These are phyloP conservation scores for Aspergillus biplanus DNA, from an alignment of 495 filamentous ascomycete genomes.

Conservation along the genomic window DNA sequence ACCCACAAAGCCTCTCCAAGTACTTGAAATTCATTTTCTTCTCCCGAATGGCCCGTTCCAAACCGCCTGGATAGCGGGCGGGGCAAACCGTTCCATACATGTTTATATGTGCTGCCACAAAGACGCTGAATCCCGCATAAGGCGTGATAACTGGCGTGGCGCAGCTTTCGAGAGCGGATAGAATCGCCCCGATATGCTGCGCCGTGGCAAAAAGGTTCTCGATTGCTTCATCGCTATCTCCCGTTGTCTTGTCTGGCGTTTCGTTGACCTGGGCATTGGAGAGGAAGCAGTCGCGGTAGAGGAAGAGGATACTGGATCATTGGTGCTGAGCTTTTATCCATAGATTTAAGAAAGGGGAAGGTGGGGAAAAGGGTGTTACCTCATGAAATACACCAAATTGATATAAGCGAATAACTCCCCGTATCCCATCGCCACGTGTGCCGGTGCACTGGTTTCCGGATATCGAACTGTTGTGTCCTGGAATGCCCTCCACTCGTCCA, in stretches of 20 bases:
- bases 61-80: slow-evolving; percentile 42
- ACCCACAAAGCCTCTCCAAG: slow-evolving; percentile 40
- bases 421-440: slow-evolving; percentile 47
- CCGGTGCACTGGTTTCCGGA: slow-evolving; percentile 43
- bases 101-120: slow-evolving; percentile 50
- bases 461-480: slow-evolving; percentile 46
- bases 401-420: slow-evolving; percentile 51
- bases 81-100: slow-evolving; percentile 50
- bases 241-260: slow-evolving; percentile 30
- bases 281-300: slow-evolving; percentile 46
- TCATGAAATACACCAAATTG: slow-evolving; percentile 50
- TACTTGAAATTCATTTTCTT: slow-evolving; percentile 42
- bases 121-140: slow-evolving; percentile 50
- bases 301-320: slow-evolving; percentile 39
- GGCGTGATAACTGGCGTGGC: slow-evolving; percentile 46
- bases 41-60: slow-evolving; percentile 40
- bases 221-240: slow-evolving; percentile 33
- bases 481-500: slow-evolving; percentile 48
- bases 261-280: slow-evolving; percentile 37
- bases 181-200: slow-evolving; percentile 40
- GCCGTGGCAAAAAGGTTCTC: slow-evolving; percentile 43
- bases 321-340: not conserved
- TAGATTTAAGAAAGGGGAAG: not conserved
- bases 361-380: slow-evolving; percentile 26
- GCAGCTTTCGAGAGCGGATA: slow-evolving; percentile 42